Base-by-base conservation (phyloP, 108 stramenopile species). In the Nitzschia sp. region DNA sequence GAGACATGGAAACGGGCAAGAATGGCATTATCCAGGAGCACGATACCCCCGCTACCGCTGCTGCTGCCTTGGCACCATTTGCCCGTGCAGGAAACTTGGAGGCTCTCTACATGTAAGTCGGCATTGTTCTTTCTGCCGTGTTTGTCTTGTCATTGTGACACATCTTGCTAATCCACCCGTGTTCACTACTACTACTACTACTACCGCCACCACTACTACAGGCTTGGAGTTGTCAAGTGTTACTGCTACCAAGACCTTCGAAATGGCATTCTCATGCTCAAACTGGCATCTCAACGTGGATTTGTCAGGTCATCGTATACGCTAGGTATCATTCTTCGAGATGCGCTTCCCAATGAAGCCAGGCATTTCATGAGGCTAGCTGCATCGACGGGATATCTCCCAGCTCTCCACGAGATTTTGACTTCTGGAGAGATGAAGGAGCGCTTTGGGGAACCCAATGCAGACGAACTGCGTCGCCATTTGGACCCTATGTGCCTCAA, bases 81-180 rank as follows among this genome's bases (percentile, higher is more conserved):
- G 83, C 79, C 19, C 76, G 63, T 12, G 87, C 87, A 15, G 86
- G 87, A 50, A 93, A 93, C 59, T 53, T 86, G 50, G 80, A 93
- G 59, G 87, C 89, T 9, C 76, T 85, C 19, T 89, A 93, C 78
- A 90, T 90, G 84, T 91, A 77, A 81, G 89, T 85, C 5, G 29
- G 29, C 29, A 34, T 34, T 34, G 29, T 34, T 34, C 3, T 34
- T 34, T 34, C 5, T 34, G 3, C 29, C 29, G 5, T 3, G 29
- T 34, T 34, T 34, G 29, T 34, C 5, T 1, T 5, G 5, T 34
- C 29, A 34, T 34, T 34, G 29, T 34, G 29, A 34, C 29, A 3
- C 29, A 34, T 34, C 5, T 5, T 34, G 29, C 3, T 3, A 34
- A 34, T 5, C 5, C n/a, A n/a, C n/a, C n/a, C n/a, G n/a, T n/a